Evolutionary conservation across 148 eudicot species (phyloP), one percentile per base, ranked within the genome.

Genomic region (Arbutus unedo): DNA sequence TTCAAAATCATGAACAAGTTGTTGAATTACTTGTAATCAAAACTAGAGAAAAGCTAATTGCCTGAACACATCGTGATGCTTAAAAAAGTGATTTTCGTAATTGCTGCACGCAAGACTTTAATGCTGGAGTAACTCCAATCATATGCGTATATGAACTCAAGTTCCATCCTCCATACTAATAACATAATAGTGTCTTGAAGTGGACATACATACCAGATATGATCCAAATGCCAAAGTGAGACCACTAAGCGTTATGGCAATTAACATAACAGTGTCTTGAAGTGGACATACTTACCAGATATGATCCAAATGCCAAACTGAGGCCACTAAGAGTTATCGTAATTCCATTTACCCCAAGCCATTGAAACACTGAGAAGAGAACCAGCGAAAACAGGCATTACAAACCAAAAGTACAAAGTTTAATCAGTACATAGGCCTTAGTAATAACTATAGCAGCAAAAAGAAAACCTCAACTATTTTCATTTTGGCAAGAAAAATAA

Each of bases 131-230:
- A 55, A 41, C 50, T 44, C 9, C 16, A 60, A 59, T 47, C n/a
- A 25, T 23, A 76, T 79, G 25, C 67, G 44, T 60, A 10, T n/a
- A 60, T 47, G 71, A 79, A 60, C 19, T 10, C 15, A 51, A 50
- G n/a, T 76, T 76, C 45, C 9, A 6, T 25, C 16, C 55, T 76
- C 79, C 79, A 53, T 51, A 11, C 62, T 53, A 76, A 76, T 38
- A 23, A 0, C 21, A 47, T 47, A 23, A 60, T 45, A 47, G 44
- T 53, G 55, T 23, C 19, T 45, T 59, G 55, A 44, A 79, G 44
- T 62, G 54, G 55, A 13, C 51, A 76, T 56, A 51, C 81, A 78
- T 72, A 83, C 82, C 57, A 83, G 79, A 73, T 79, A 79, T 25
- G 79, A 72, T 38, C 64, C 85, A 57, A 79, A 44, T 48, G 78